Conservation (phyloP, 306 rosid genomes). For the Cajanus cajan region DNA sequence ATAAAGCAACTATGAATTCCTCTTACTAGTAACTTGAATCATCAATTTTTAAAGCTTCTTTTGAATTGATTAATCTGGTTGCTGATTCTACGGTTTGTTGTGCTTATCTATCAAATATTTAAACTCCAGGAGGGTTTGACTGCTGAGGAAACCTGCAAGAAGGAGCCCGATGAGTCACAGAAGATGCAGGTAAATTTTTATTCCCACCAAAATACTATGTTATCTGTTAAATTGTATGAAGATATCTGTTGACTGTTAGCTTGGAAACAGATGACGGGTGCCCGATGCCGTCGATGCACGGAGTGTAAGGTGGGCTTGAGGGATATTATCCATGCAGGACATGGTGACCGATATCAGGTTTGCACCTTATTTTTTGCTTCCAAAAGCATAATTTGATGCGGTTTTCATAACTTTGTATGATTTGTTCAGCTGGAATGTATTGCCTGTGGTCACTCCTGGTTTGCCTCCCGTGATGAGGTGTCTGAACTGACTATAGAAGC, state of each 20-base stretch:
- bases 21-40: neutral
- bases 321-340: slow-evolving; percentile 90
- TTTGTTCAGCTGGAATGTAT: slow-evolving; percentile 84
- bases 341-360: slow-evolving; percentile 82
- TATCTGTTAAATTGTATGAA: slow-evolving; percentile 13
- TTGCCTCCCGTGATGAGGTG: slow-evolving; percentile 74
- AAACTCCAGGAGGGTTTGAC: slow-evolving; percentile 78
- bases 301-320: slow-evolving; percentile 71
- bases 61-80: neutral
- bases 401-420: slow-evolving; percentile 14
- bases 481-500: slow-evolving; percentile 71
- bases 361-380: neutral
- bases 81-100: slow-evolving; percentile 3
- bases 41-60: neutral
- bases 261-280: slow-evolving; percentile 73
- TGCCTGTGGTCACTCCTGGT: slow-evolving; percentile 86
- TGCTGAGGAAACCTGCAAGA: slow-evolving; percentile 71
- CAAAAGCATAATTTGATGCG: neutral
- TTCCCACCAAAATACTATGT: neutral
- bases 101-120: slow-evolving; percentile 15
- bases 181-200: slow-evolving; percentile 69
- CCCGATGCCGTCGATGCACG: slow-evolving; percentile 67
- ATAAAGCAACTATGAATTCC: neutral
- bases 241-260: slow-evolving; percentile 22
- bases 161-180: slow-evolving; percentile 71